Conservation (phyloP, 306 rosid species). For the Cucumis cinereus region DNA sequence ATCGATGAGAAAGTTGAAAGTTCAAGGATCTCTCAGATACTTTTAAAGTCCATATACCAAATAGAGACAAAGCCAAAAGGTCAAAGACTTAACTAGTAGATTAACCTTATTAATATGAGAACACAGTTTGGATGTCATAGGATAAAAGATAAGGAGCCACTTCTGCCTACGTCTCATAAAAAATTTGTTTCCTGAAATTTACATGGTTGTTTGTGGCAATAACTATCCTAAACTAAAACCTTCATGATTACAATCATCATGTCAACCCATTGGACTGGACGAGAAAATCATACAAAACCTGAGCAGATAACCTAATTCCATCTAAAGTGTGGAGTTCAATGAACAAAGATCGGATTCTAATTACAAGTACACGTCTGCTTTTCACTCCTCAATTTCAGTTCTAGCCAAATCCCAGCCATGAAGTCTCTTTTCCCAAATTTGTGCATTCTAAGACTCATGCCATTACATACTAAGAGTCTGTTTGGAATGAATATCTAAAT, state of each 20-base stretch:
- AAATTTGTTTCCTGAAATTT: not conserved
- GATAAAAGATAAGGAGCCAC: not conserved
- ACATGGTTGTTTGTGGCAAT: not conserved
- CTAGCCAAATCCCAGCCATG: not conserved
- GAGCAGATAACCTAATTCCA: not conserved
- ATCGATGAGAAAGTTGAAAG: too few relatives aligned
- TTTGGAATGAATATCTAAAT: too few relatives aligned
- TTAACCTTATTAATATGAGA: too few relatives aligned
- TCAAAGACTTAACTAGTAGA: too few relatives aligned
- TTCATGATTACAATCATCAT: not conserved
- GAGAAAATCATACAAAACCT: not conserved
- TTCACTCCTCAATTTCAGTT: not conserved
- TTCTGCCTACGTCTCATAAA: not conserved
- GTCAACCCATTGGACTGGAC: not conserved
- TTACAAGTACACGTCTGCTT: not conserved
- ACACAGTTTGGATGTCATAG: not conserved
- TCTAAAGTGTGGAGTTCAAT: not conserved
- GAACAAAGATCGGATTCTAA: not conserved
- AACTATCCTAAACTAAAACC: not conserved
- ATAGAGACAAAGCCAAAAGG: too few relatives aligned
- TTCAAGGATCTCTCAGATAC: too few relatives aligned
- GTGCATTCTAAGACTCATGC: not conserved
- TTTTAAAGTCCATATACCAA: too few relatives aligned
- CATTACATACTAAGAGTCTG: not conserved
- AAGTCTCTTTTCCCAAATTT: not conserved